Base-by-base conservation (phyloP, 225 moss, liverwort and hornwort species). In the Marchantia polymorpha region DNA sequence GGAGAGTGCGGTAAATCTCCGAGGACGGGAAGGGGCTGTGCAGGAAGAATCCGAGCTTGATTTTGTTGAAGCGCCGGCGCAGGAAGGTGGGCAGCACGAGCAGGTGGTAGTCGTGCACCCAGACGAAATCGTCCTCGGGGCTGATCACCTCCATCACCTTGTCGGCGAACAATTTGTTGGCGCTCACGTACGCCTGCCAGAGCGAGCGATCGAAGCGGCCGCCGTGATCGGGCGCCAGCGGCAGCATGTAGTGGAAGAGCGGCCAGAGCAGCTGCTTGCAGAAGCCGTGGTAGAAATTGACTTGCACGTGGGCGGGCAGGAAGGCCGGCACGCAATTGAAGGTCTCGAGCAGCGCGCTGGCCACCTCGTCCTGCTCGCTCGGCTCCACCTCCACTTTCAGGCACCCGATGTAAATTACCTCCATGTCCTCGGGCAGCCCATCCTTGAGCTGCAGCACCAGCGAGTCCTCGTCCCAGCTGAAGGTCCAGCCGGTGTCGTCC, bases 181-280 rank as follows among this genome's bases (percentile, higher is more conserved):
- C 95, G 12, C 93, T 93, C 13, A 96, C 93, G 47, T 96, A 96
- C 0, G 92, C 92, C 71, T 96, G 95, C 93, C 93, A 96, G n/a
- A 92, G 90, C 2, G 89, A 89, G 58, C 95, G 87, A 76, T 96
- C 90, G 68, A 93, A 96, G 72, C 95, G 89, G 12, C 91, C 91
- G 0, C 93, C 95, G 26, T 93, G 95, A 79, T 92, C 91, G 4
- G 95, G 93, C 26, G 87, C 88, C 25, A 96, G 78, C 2, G 95
- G 95, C 8, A 96, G 81, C 95, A 96, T 93, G 10, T 93, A 96
- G 73, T 96, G 95, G 26, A 96, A 96, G 16, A 96, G 86, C 10
- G 95, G 95, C 95, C 95, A 96, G 14, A 96, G 73, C 84, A 88
- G 91, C 86, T 93, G 93, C 86, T 96, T 96, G 80, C 95, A 96